Conservation (phyloP, 495 filamentous ascomycete species). For the Podospora pseudocomata region DNA sequence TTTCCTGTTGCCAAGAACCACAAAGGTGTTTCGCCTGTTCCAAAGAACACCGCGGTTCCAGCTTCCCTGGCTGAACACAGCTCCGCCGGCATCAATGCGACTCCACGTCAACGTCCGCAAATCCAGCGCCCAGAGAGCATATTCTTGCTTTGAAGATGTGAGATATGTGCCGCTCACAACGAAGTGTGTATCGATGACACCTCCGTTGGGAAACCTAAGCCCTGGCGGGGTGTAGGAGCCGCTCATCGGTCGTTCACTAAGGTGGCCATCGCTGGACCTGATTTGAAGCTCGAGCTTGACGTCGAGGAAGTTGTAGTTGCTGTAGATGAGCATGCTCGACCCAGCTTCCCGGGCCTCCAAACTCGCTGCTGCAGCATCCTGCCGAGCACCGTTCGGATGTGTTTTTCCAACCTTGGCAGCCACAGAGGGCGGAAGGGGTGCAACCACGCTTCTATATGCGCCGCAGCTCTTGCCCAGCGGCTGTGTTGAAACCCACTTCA, state of each 20-base stretch:
- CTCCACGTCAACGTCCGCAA: conserved; percentile 84
- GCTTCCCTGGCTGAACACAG: conserved; percentile 88
- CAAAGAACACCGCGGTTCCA: conserved; percentile 95
- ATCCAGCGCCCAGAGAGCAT: conserved; percentile 94
- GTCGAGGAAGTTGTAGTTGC: conserved; percentile 97
- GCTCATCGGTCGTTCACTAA: conserved; percentile 85
- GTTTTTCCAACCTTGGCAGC: conserved; percentile 68
- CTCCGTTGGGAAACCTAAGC: conserved; percentile 90
- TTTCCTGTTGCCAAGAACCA: conserved; percentile 89
- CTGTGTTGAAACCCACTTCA: conserved; percentile 90
- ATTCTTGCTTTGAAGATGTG: conserved; percentile 96
- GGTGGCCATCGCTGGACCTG: conserved; percentile 73
- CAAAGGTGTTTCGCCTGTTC: conserved; percentile 88
- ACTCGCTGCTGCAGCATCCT: conserved; percentile 36
- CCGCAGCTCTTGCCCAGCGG: conserved; percentile 85
- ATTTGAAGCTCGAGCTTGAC: conserved; percentile 94
- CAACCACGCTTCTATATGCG: conserved; percentile 92
- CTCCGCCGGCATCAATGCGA: conserved; percentile 92
- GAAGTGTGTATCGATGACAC: conserved; percentile 89
- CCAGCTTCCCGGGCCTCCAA: conserved; percentile 57
- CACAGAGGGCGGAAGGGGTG: conserved; percentile 63
- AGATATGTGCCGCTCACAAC: conserved; percentile 96
- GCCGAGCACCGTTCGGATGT: conserved; percentile 28
- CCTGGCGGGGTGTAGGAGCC: conserved; percentile 84
- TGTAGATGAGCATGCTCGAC: conserved; percentile 94